Evolutionary conservation across 2,329 filamentous ascomycete genomes (phyloP), one percentile per base, ranked within the genome.

Genomic region (Cladosporium velox): DNA sequence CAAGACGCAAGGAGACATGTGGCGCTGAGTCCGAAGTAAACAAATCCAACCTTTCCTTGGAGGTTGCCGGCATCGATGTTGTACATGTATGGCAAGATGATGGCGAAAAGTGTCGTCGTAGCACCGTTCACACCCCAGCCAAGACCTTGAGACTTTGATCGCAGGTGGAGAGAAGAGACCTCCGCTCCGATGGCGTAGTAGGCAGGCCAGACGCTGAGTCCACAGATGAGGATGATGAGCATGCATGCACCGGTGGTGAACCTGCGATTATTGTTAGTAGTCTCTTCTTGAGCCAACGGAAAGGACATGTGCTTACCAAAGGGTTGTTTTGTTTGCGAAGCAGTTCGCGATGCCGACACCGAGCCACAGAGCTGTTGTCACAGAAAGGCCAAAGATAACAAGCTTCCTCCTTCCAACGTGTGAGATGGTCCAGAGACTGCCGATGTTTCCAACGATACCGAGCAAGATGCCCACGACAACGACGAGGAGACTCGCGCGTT

Each of bases 21-120:
- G 0, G 77, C 6, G 67, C 75, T 78, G n/a, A 77, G 68, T 0
- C 70, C 79, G 12, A 73, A 71, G 67, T 77, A 82, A 5, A 81
- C 74, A 65, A 81, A 82, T 0, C 77, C 80, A 0, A 77, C 78
- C 67, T 81, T 81, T 0, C 76, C 79, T 6, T 76, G 70, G 0
- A 82, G 72, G 47, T 80, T 75, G 0, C 78, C 80, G n/a, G 77
- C 70, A 64, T 82, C 81, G 0, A 78, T 73, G 67, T 82, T 86
- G 74, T 83, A 85, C 14, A 84, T 80, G 65, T 85, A 86, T 0
- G 85, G 84, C 0, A 86, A 71, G 1, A 79, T 77, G 38, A 86
- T 77, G 0, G 54, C 54, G 21, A 57, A 57, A 4, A 57, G 5
- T 32, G 54, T 57, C 12, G 54, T 57, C 79, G 77, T 72, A 0